phyloP scores from a whole-genome alignment of 2,329 filamentous ascomycete species.

The Exophiala aquamarina region DNA sequence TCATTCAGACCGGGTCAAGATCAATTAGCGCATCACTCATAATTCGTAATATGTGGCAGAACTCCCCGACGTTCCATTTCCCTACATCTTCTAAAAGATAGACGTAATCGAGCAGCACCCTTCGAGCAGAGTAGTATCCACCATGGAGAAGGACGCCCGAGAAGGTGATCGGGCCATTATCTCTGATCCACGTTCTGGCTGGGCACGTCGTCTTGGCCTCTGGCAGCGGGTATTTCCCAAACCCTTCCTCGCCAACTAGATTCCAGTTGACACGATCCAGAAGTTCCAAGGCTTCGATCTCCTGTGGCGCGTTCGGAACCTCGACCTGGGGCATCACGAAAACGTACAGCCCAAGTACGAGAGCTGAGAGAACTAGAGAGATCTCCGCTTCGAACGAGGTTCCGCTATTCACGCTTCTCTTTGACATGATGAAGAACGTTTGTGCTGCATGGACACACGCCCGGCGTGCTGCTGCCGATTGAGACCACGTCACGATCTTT shows the following conservation, averaged over 20 bases:
- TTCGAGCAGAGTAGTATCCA: conserved; percentile 51
- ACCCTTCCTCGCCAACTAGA: conserved; percentile 45
- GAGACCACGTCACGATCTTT: conserved; percentile 51
- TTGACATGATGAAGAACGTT: conserved; percentile 50
- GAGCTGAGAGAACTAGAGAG: conserved; percentile 50
- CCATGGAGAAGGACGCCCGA: conserved; percentile 48
- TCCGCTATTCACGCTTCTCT: conserved; percentile 52
- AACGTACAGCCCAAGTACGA: conserved; percentile 52
- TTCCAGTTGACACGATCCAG: conserved; percentile 53
- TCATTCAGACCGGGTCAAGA: not conserved
- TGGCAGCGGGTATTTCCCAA: conserved; percentile 25
- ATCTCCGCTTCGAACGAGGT: conserved; percentile 52
- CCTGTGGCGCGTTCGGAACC: conserved; percentile 10
- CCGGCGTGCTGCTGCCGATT: conserved; percentile 49
- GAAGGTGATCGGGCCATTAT: conserved; percentile 49
- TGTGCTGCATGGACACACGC: conserved; percentile 54
- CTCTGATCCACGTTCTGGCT: conserved; percentile 46
- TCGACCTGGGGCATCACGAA: conserved; percentile 42
- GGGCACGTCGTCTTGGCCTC: not conserved
- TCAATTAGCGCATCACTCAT: conserved; percentile 46
- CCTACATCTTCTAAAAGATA: conserved; percentile 53
- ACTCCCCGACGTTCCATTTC: conserved; percentile 51
- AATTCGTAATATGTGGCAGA: conserved; percentile 52
- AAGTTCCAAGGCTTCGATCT: conserved; percentile 40
- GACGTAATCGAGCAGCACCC: conserved; percentile 52